Base-by-base conservation (phyloP, 108 stramenopile genomes). In the Bacterosira constricta region DNA sequence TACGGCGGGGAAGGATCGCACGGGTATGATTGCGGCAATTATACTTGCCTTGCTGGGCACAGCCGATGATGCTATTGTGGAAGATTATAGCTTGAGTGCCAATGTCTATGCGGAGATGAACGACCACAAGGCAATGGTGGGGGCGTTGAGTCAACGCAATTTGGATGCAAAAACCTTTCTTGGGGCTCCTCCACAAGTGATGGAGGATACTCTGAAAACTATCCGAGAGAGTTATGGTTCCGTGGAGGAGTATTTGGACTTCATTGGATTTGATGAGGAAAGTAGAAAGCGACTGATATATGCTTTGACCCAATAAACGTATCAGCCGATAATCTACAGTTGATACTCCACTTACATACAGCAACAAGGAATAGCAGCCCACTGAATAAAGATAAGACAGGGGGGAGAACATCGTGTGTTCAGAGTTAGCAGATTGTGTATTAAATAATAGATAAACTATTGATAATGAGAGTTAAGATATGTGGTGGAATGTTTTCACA, bases 81-180 rank as follows among this genome's bases (percentile, higher is more conserved):
- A 92, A 69, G 95, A 96, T 74, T 96, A 96, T 61, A 85, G 87
- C 31, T 73, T 93, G 32, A 91, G 90, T 49, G 92, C 92, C 52
- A 92, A 96, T 72, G 95, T 96, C 6, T 96, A 96, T 77, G 89
- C 92, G 17, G 92, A 96, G 79, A 93, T 96, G 88, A 87, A 91
- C 26, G 95, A 96, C 67, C 90, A 94, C 58, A 82, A 91, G 69
- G 95, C 95, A 59, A 96, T 96, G 95, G 95, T 96, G 9, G 95
- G 95, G 7, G 95, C 95, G 12, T 74, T 96, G 38, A 86, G 88
- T 30, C 95, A 96, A 70, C 73, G 92, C 9, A 90, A 79, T 76
- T 66, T 96, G 45, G 90, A 93, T 66, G 85, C 95, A 21, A 93
- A 96, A 59, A 89, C 87, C 11, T 96, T 96, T 52, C 66, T 96